These are phyloP conservation scores for Polymyxa betae DNA, from an alignment of 208 protist species.

Conservation along the genomic window DNA sequence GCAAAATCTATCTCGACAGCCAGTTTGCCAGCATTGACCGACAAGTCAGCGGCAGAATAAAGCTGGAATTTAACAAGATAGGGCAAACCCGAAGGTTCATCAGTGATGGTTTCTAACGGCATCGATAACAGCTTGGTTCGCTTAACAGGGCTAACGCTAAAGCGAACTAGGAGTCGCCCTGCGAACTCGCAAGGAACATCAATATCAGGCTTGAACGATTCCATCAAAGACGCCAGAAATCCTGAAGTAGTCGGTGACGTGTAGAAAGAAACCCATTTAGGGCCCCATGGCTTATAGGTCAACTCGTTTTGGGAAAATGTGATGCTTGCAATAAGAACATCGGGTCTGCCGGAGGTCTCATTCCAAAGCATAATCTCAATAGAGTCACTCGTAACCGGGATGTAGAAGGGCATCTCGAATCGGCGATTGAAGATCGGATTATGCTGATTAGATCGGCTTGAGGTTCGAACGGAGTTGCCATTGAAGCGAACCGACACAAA, in stretches of 20 bases:
- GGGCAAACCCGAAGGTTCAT: background rate
- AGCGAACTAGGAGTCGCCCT: slow-evolving; percentile 10
- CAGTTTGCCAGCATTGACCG: background rate
- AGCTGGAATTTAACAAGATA: background rate
- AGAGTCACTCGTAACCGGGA: background rate
- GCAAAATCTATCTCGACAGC: background rate
- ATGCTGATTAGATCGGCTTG: background rate
- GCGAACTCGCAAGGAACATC: background rate
- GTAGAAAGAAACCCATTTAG: background rate
- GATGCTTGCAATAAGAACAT: background rate
- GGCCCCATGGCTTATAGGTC: slow-evolving; percentile 36
- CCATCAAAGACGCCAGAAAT: background rate
- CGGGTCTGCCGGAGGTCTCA: background rate
- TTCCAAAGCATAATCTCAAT: slow-evolving; percentile 43
- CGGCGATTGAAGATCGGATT: slow-evolving; percentile 25
- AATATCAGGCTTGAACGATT: background rate
- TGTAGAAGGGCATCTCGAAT: slow-evolving; percentile 50
- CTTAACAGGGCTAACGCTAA: background rate
- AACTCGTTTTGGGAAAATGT: slow-evolving; percentile 31
- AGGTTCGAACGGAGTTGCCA: background rate
- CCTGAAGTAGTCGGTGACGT: slow-evolving; percentile 20
- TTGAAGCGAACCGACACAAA: slow-evolving; percentile 46
- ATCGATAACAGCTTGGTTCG: background rate
- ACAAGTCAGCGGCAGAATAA: background rate
- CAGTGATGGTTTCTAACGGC: background rate